Base-by-base conservation (phyloP, 495 filamentous ascomycete genomes). In the Penicillium diatomitis region DNA sequence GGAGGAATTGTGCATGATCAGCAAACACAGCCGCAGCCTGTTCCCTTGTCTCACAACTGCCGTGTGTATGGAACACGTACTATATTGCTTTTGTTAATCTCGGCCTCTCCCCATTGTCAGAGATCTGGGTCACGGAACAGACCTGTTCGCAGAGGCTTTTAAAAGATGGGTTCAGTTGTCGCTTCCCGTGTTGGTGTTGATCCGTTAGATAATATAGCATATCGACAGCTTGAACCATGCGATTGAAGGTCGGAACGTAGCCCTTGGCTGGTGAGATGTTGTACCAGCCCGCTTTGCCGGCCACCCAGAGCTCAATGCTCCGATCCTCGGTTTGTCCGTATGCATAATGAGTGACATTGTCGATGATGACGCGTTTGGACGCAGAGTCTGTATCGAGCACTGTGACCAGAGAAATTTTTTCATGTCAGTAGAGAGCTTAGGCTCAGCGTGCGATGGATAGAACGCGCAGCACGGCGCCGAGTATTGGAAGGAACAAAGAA, bases 261-360 rank as follows among this genome's bases (percentile, higher is more conserved):
- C 68, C 61, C 40, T 70, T 68, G 42, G 81, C 73, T 2, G 88
- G 83, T 27, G 70, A 65, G 29, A 92, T 78, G 60, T 83, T 77
- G 64, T 81, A 91, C 86, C 87, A 91, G 47, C 86, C 88, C n/a
- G 84, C 79, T 49, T 72, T 65, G 41, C 88, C 87, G 33, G 80
- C 78, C 32, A 86, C 85, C 88, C 88, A 95, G 41, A 90, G 65
- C 33, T 77, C 74, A 34, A 82, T 71, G 20, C 72, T 74, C 5
- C 78, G 74, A 54, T 82, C 75, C 8, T 73, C 73, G 42, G 75
- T 78, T 42, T 84, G 76, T 12, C 84, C 85, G 57, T 87, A 86
- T 0, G 87, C 82, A 65, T 82, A 94, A 6, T 75, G 69, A 6
- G 70, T 71, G 0, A 86, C 81, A 41, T 77, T 69, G 34, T 72